Conservation (phyloP, 345 rosid genomes). For the Arabidopsis arenosa region DNA sequence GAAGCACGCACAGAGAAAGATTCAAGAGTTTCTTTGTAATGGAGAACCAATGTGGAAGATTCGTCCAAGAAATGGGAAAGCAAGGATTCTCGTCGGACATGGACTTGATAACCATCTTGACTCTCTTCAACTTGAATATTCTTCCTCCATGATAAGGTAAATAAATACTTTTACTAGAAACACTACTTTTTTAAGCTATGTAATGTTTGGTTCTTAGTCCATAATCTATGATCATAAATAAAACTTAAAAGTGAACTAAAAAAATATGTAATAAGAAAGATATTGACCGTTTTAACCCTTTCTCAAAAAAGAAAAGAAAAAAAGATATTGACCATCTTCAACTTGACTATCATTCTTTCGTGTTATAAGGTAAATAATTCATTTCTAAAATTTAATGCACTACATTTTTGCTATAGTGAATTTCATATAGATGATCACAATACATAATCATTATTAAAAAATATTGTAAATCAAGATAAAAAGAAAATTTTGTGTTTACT, state of each 20-base stretch:
- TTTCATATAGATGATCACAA: not conserved
- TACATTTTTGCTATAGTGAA: not conserved
- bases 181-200: not conserved
- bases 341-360: not conserved
- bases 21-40: slow-evolving; percentile 82
- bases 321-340: slow-evolving; percentile 1
- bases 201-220: not conserved
- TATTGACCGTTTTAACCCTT: not conserved
- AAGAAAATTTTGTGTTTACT: no score
- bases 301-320: no score
- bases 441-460: no score
- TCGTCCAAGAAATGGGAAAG: slow-evolving; percentile 69
- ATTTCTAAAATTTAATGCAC: not conserved
- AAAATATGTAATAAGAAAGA: not conserved
- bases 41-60: slow-evolving; percentile 89
- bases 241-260: not conserved
- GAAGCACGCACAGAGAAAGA: slow-evolving; percentile 68
- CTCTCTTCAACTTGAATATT: slow-evolving; percentile 73
- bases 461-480: no score
- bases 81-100: slow-evolving; percentile 90
- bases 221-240: not conserved
- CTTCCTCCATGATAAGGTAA: slow-evolving; percentile 74
- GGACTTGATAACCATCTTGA: slow-evolving; percentile 78
- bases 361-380: no score
- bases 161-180: slow-evolving; percentile 5